Conservation (phyloP, 2,329 filamentous ascomycete species). For the Pseudogymnoascus sp. region DNA sequence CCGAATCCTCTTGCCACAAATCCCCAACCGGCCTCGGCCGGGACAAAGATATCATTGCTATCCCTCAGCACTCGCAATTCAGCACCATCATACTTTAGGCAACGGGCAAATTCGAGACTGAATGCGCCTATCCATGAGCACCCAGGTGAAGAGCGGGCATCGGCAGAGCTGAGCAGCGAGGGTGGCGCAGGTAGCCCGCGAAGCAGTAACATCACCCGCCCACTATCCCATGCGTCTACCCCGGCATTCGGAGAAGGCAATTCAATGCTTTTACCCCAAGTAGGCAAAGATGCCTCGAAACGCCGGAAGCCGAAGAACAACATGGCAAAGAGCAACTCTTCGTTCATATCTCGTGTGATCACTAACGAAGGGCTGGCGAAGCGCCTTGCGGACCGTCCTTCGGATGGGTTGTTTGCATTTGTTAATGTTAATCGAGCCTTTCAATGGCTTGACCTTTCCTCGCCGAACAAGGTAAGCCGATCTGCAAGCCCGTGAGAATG, state of each 20-base stretch:
- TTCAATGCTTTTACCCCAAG: conserved; percentile 53
- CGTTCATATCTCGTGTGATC: conserved; percentile 94
- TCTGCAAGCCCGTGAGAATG: background rate
- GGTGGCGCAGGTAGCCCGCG: conserved; percentile 44
- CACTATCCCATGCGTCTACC: conserved; percentile 27
- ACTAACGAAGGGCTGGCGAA: conserved; percentile 75
- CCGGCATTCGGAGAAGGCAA: conserved; percentile 85
- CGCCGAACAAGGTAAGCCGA: conserved; percentile 50
- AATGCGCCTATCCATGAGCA: conserved; percentile 50
- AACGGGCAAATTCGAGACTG: conserved; percentile 40
- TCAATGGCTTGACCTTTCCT: conserved; percentile 88
- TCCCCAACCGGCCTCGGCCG: conserved; percentile 72
- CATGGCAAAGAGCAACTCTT: conserved; percentile 96
- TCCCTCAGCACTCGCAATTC: conserved; percentile 24
- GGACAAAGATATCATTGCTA: conserved; percentile 75
- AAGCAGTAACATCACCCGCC: conserved; percentile 33
- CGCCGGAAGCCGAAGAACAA: conserved; percentile 94
- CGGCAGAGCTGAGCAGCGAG: conserved; percentile 51
- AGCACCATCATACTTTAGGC: conserved; percentile 46
- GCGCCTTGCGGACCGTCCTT: conserved; percentile 66
- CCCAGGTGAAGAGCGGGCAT: conserved; percentile 50
- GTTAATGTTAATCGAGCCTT: conserved; percentile 93
- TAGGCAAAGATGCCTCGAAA: conserved; percentile 67
- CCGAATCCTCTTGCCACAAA: conserved; percentile 85
- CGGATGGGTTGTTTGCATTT: conserved; percentile 79